Evolutionary conservation across 2,329 filamentous ascomycete species (phyloP).

Genomic region (Nigrospora osmanthi): DNA sequence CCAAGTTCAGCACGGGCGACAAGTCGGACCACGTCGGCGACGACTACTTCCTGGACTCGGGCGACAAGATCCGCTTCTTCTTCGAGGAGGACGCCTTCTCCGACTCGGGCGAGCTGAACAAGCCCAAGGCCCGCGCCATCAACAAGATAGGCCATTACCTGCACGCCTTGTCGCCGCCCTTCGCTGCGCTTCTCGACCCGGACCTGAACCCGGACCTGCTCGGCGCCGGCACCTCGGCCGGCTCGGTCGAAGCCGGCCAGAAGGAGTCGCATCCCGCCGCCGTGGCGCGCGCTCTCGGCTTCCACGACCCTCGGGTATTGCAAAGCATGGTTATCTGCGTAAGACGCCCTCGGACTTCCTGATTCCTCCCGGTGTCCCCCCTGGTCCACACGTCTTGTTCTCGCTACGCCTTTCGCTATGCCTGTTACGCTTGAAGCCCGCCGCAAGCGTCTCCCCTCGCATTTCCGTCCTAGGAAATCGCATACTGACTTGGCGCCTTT

Average conservation of each 20-base stretch:
- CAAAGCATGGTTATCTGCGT: slow-evolving; percentile 95
- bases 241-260: slow-evolving; percentile 16
- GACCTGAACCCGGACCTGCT: slow-evolving; percentile 34
- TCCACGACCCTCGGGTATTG: slow-evolving; percentile 65
- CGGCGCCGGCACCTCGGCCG: slow-evolving; percentile 36
- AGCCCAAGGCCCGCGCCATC: slow-evolving; percentile 77
- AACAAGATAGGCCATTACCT: slow-evolving; percentile 84
- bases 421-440: too few species aligned
- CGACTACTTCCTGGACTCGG: slow-evolving; percentile 84
- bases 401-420: too few species aligned
- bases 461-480: too few species aligned
- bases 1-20: slow-evolving; percentile 82
- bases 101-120: slow-evolving; percentile 52
- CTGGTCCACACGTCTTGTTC: too few species aligned
- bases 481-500: too few species aligned
- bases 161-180: slow-evolving; percentile 60
- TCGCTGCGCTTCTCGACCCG: slow-evolving; percentile 45
- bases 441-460: too few species aligned
- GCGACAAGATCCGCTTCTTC: slow-evolving; percentile 93
- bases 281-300: slow-evolving; percentile 66
- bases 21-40: slow-evolving; percentile 77
- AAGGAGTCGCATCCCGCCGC: slow-evolving; percentile 38
- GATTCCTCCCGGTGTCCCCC: too few species aligned
- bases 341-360: too few species aligned
- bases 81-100: slow-evolving; percentile 90